These are phyloP conservation scores for Amaranthus cruentus DNA, from an alignment of 148 eudicot species.

Conservation along the genomic window DNA sequence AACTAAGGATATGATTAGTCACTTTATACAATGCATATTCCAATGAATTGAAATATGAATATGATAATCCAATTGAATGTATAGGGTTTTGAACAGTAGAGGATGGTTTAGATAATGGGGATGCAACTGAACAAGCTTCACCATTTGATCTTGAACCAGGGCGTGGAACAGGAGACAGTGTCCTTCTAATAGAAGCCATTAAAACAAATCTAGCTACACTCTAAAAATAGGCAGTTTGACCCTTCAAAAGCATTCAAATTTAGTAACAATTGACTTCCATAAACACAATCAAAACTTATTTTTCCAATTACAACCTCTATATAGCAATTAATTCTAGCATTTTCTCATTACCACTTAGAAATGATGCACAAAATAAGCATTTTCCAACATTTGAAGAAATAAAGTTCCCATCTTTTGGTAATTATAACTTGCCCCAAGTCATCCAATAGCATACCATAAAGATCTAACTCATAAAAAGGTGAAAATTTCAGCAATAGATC, in stretches of 20 bases:
- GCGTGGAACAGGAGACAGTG: slow-evolving; percentile 71
- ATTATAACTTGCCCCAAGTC: not conserved
- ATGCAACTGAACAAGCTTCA: slow-evolving; percentile 57
- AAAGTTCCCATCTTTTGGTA: not conserved
- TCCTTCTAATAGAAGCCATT: slow-evolving; percentile 79
- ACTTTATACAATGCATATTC: slow-evolving; percentile 52
- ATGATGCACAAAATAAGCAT: slow-evolving; percentile 8
- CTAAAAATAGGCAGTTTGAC: not conserved
- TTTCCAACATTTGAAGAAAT: not conserved
- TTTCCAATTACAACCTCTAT: slow-evolving; percentile 6
- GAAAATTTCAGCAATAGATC: slow-evolving; percentile 15
- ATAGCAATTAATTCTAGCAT: not conserved
- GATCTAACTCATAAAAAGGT: slow-evolving; percentile 15
- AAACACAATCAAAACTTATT: slow-evolving; percentile 8
- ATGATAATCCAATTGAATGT: slow-evolving; percentile 30
- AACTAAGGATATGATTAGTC: slow-evolving; percentile 47
- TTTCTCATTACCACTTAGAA: not conserved
- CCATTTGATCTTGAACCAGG: slow-evolving; percentile 47
- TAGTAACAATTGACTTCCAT: not conserved
- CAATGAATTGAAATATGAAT: slow-evolving; percentile 39
- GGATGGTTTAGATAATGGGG: slow-evolving; percentile 70
- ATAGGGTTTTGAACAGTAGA: slow-evolving; percentile 40
- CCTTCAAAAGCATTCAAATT: slow-evolving; percentile 15
- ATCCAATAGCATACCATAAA: slow-evolving; percentile 14
- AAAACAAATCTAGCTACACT: slow-evolving; percentile 10